Evolutionary conservation across 805 yeast species (phyloP).

Genomic region (Saccharomycopsis sp.): DNA sequence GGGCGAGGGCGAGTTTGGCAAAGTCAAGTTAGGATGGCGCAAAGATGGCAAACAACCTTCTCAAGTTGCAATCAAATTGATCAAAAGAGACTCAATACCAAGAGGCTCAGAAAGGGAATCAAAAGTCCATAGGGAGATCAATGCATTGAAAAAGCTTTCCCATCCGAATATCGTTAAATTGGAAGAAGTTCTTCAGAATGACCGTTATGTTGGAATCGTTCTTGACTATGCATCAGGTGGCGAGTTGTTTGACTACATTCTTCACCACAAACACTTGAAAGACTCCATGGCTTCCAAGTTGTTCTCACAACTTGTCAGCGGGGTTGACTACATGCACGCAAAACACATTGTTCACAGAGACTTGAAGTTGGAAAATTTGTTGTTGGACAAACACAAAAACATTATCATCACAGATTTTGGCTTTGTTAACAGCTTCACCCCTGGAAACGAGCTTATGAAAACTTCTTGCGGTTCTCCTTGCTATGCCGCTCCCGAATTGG

Average conservation of each 20-base stretch:
- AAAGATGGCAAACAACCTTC: constrained; percentile 69
- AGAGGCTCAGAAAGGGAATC: constrained; percentile 78
- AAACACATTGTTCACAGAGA: constrained; percentile 77
- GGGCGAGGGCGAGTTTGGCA: constrained; percentile 98
- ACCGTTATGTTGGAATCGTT: constrained; percentile 92
- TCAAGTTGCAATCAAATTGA: constrained; percentile 89
- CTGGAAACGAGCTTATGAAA: constrained; percentile 70
- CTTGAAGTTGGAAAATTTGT: constrained; percentile 70
- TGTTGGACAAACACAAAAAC: constrained; percentile 79
- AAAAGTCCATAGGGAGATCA: constrained; percentile 88
- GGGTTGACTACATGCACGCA: constrained; percentile 85
- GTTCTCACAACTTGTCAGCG: constrained; percentile 88
- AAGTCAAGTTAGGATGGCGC: constrained; percentile 94
- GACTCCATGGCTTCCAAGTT: constrained; percentile 79
- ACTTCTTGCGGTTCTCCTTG: constrained; percentile 97
- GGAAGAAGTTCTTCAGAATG: constrained; percentile 89
- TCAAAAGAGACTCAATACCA: constrained; percentile 80
- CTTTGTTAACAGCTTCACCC: constrained; percentile 73
- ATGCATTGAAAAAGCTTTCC: constrained; percentile 72
- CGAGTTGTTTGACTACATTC: constrained; percentile 86
- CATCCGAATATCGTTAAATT: constrained; percentile 92
- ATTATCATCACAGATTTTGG: constrained; percentile 88
- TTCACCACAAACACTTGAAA: constrained; percentile 76
- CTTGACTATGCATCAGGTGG: constrained; percentile 97
- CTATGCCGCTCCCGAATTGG: constrained; percentile 97